phyloP scores from a whole-genome alignment of 169 alveolate species.

The Plasmodium blacklocki region DNA sequence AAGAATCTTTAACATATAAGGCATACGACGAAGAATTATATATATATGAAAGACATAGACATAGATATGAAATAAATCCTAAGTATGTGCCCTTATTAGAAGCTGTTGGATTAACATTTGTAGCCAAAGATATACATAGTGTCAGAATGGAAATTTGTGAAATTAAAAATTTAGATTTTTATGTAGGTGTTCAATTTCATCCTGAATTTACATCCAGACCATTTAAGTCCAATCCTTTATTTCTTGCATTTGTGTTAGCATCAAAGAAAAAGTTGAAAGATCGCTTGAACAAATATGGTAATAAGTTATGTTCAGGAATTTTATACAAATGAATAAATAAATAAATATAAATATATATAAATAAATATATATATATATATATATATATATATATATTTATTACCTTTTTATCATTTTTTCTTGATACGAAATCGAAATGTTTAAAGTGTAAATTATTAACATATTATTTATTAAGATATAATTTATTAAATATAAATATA shows the following conservation, averaged over 20 bases:
- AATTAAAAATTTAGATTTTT: slow-evolving; percentile 92
- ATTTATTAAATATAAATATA: no score
- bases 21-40: slow-evolving; percentile 88
- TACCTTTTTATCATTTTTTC: no score
- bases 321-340: slow-evolving; percentile 50
- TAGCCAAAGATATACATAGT: slow-evolving; percentile 91
- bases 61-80: slow-evolving; percentile 95
- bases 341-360: neutral
- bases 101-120: slow-evolving; percentile 91
- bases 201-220: slow-evolving; percentile 96
- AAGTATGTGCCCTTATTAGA: slow-evolving; percentile 87
- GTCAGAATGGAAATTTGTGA: slow-evolving; percentile 92
- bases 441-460: no score
- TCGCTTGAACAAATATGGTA: slow-evolving; percentile 78
- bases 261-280: slow-evolving; percentile 83
- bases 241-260: slow-evolving; percentile 89
- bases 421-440: no score
- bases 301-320: slow-evolving; percentile 81
- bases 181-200: slow-evolving; percentile 95
- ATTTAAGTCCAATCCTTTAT: slow-evolving; percentile 91
- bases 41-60: slow-evolving; percentile 95
- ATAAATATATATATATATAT: neutral
- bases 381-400: neutral
- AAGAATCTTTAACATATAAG: slow-evolving; percentile 91
- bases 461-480: no score